Conservation (phyloP, 768 basidiomycete genomes). For the Arthromyces matolae region DNA sequence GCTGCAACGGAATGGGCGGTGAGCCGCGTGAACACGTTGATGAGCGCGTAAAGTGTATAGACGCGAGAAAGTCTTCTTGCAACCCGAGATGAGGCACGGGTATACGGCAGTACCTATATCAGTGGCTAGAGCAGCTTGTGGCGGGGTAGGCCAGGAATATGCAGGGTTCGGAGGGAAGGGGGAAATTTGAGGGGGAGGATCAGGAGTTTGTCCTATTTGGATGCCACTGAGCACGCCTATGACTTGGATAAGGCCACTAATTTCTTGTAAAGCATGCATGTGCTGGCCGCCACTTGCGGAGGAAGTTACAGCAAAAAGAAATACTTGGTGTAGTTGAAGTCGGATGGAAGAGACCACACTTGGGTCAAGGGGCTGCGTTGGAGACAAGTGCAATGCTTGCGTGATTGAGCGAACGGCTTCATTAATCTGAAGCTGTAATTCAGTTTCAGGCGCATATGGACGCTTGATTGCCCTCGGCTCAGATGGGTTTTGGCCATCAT, state of each 20-base stretch:
- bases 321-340: constrained; percentile 69
- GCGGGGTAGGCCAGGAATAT: constrained; percentile 33
- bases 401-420: constrained; percentile 60
- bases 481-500: constrained; percentile 31
- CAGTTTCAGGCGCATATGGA: constrained; percentile 39
- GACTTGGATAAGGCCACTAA: constrained; percentile 79
- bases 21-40: constrained; percentile 59
- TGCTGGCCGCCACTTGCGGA: constrained; percentile 49
- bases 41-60: constrained; percentile 70
- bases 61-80: constrained; percentile 66
- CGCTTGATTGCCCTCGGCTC: constrained; percentile 40
- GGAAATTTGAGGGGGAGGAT: constrained; percentile 29
- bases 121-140: constrained; percentile 23
- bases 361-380: constrained; percentile 48
- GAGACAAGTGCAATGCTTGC: constrained; percentile 40
- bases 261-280: constrained; percentile 64
- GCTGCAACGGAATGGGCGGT: constrained; percentile 63
- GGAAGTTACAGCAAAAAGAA: constrained; percentile 74
- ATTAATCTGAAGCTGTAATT: constrained; percentile 52
- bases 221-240: constrained; percentile 77
- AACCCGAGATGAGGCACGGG: constrained; percentile 65
- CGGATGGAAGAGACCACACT: constrained; percentile 67
- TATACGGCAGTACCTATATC: constrained; percentile 77
- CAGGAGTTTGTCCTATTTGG: constrained; percentile 53
- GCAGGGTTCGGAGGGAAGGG: constrained; percentile 26